Percentiles rank a stretch among this genome's conserved stretches.
Conservation (phyloP, 1,139 yeast species). For the Pneumocystis canis region DNA sequence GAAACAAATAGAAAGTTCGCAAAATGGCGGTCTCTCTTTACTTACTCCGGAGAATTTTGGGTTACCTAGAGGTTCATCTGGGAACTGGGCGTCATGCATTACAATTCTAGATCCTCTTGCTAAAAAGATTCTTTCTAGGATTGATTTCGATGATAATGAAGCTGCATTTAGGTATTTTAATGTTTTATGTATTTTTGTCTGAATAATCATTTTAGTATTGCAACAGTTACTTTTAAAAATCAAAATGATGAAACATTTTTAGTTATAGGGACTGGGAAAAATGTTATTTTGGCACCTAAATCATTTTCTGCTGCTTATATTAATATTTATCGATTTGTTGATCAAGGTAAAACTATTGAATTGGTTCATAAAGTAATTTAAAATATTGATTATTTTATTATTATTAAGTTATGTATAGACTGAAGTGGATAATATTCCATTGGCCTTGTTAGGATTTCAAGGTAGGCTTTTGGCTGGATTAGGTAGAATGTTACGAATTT, state of each 20-base stretch:
- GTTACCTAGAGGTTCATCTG: constrained; percentile 19
- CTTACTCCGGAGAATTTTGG: constrained; percentile 33
- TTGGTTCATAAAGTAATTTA: constrained; percentile 35
- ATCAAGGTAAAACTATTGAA: constrained; percentile 29
- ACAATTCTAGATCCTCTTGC: constrained; percentile 34
- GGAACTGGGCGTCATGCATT: constrained; percentile 39
- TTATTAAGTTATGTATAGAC: constrained; percentile 27
- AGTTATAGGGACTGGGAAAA: constrained; percentile 36
- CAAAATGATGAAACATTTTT: constrained; percentile 26
- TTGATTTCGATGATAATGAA: constrained; percentile 33
- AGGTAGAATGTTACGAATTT: constrained; percentile 41
- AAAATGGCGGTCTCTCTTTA: constrained; percentile 20
- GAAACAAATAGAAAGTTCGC: constrained; percentile 5
- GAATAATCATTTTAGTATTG: constrained; percentile 22
- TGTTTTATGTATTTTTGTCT: not conserved
- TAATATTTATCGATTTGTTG: constrained; percentile 32
- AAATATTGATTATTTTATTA: not conserved
- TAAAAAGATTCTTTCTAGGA: constrained; percentile 28
- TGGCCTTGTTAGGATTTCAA: constrained; percentile 42
- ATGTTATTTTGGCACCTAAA: constrained; percentile 30
- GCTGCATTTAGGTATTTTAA: constrained; percentile 21
- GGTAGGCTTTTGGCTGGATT: constrained; percentile 51
- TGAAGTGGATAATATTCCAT: constrained; percentile 34
- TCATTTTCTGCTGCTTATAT: constrained; percentile 27
- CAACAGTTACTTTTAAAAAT: constrained; percentile 27